These are phyloP conservation scores for Aureobasidium subglaciale DNA, from an alignment of 2,329 filamentous ascomycete species.

Conservation along the genomic window DNA sequence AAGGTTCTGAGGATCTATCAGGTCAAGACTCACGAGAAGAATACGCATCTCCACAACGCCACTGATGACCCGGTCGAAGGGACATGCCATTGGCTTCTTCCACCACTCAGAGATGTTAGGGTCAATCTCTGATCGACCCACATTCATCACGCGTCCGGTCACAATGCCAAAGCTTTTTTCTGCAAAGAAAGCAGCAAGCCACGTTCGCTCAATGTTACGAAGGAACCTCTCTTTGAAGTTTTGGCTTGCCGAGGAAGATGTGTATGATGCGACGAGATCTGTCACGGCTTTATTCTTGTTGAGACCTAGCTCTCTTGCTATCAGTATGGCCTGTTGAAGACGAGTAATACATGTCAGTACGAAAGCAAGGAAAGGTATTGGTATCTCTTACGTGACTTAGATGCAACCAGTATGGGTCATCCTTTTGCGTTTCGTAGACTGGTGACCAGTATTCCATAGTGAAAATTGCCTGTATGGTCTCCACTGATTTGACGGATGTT, in stretches of 20 bases:
- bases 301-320: background rate
- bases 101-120: background rate
- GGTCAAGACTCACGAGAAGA: background rate
- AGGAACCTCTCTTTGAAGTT: background rate
- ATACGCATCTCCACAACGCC: slow-evolving; percentile 4
- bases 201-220: slow-evolving; percentile 1
- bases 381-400: slow-evolving; percentile 4
- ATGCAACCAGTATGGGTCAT: slow-evolving; percentile 8
- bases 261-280: background rate
- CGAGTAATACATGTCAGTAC: too few relatives aligned
- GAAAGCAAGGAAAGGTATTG: too few relatives aligned
- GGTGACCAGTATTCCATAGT: slow-evolving; percentile 5
- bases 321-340: background rate
- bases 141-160: background rate
- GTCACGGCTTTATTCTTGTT: background rate
- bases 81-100: slow-evolving; percentile 5
- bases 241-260: background rate
- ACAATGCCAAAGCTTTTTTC: slow-evolving; percentile 10
- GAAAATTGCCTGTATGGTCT: background rate
- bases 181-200: slow-evolving; percentile 4
- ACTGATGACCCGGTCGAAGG: background rate
- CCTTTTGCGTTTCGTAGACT: background rate
- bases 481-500: slow-evolving; percentile 1
- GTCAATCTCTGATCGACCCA: background rate
- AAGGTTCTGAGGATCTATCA: background rate